Evolutionary conservation across 2,329 filamentous ascomycete species (phyloP).

Genomic region (Sarocladium brachiariae): DNA sequence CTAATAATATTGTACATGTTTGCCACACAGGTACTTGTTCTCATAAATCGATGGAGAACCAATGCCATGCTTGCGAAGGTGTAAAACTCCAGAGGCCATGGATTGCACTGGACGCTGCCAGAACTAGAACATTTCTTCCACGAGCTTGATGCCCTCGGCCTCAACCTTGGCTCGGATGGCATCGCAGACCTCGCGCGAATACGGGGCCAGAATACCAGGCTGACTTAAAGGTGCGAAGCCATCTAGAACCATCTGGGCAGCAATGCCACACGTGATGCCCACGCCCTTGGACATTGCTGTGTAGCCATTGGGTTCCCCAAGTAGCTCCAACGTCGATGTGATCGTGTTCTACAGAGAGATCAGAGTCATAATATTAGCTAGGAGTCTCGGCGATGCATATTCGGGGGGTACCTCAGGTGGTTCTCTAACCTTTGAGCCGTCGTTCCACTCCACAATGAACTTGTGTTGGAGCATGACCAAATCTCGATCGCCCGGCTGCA

Average conservation of each 20-base stretch:
- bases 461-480: conserved; percentile 53
- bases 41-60: no score
- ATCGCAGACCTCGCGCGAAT: conserved; percentile 14
- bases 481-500: conserved; percentile 60
- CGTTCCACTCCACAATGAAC: conserved; percentile 61
- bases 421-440: conserved; percentile 38
- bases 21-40: no score
- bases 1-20: no score
- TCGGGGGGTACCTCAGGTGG: neutral
- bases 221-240: conserved; percentile 24
- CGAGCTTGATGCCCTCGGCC: conserved; percentile 11
- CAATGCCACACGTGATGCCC: conserved; percentile 60
- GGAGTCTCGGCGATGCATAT: neutral
- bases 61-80: no score
- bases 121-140: neutral
- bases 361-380: conserved; percentile 26
- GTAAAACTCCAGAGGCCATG: no score
- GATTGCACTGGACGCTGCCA: no score
- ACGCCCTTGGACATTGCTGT: conserved; percentile 63
- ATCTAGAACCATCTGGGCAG: conserved; percentile 54
- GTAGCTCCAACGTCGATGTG: conserved; percentile 58
- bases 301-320: conserved; percentile 60
- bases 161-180: conserved; percentile 10
- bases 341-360: conserved; percentile 30
- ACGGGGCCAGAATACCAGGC: conserved; percentile 16